A percentile compares a stretch with the other conserved stretches of the same genome.
Evolutionary conservation across 2,329 filamentous ascomycete genomes (phyloP).

Genomic region (Trichoderma atrobrunneum): DNA sequence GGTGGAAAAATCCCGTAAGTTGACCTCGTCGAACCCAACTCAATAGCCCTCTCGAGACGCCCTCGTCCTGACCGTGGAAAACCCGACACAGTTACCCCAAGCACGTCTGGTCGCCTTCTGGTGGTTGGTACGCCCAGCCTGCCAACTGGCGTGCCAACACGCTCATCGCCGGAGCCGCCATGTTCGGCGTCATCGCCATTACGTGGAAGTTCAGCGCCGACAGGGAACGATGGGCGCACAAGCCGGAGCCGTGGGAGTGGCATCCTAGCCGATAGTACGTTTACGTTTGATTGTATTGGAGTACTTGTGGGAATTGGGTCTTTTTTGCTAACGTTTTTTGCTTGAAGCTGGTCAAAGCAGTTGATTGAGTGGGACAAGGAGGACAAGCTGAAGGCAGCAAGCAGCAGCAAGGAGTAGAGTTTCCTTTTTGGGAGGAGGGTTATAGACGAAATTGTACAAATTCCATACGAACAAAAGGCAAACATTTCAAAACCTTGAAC

Average conservation of each 20-base stretch:
- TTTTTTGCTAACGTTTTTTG: background rate
- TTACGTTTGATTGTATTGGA: too few relatives aligned
- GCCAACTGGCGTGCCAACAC: constrained; percentile 96
- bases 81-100: constrained; percentile 73
- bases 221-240: constrained; percentile 68
- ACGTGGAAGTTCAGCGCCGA: constrained; percentile 72
- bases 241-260: constrained; percentile 74
- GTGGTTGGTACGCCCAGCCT: constrained; percentile 96
- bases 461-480: constrained; percentile 13
- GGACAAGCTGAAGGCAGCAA: constrained; percentile 35
- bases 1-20: constrained; percentile 64
- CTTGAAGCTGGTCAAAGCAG: constrained; percentile 45
- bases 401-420: constrained; percentile 30
- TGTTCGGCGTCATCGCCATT: constrained; percentile 65
- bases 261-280: constrained; percentile 82
- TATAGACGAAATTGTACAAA: constrained; percentile 21
- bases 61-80: background rate
- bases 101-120: constrained; percentile 98
- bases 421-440: background rate
- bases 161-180: constrained; percentile 64
- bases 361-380: constrained; percentile 46
- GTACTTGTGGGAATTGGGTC: background rate
- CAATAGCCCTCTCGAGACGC: background rate
- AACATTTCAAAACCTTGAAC: background rate
- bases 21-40: constrained; percentile 38